Base-by-base conservation (phyloP, 306 rosid species). In the Inga laurina region DNA sequence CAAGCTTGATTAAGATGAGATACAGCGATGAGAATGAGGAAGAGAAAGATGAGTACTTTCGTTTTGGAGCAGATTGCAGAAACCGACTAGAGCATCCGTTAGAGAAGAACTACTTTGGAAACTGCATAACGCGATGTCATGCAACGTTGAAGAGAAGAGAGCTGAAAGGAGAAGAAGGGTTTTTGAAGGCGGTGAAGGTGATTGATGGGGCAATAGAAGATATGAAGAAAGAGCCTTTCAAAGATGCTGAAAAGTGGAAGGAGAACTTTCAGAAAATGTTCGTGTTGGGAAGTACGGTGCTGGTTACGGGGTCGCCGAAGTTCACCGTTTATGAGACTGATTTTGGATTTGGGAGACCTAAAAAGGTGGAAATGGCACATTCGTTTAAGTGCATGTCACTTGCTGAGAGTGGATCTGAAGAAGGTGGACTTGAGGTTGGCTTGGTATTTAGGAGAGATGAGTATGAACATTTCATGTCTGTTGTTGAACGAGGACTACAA, bases 271-370 rank as follows among this genome's bases (percentile, higher is more conserved):
- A 44, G n/a, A 46, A 72, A 14, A 72, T 72, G 41, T 72, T 72
- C 43, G 59, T 72, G 10, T 7, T 72, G 3, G 77, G 77, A 72
- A 72, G 77, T 24, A 7, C 39, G 16, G 22, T 72, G 35, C 1
- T 72, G 7, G 43, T 72, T 1, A 48, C 77, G 7, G 90, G 87
- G 46, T 87, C 87, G 5, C 84, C 83, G 3, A 87, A 78, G 64
- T 84, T 87, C 39, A 35, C 13, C 24, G 85, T 81, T 79, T 87
- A 87, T 81, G 84, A 84, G 44, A 81, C 87, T 73, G 80, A 84
- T 27, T 87, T 84, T 84, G 90, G 90, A 22, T 87, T 87, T 34
- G 90, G 90, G 70, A 84, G 66, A 24, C 87, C 90, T 0, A 21
- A 4, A 3, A 87, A 87, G 77, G 90, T 84, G 27, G 90, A 87